Conservation (phyloP, 1,139 yeast species). For the Yamadazyma sp. region DNA sequence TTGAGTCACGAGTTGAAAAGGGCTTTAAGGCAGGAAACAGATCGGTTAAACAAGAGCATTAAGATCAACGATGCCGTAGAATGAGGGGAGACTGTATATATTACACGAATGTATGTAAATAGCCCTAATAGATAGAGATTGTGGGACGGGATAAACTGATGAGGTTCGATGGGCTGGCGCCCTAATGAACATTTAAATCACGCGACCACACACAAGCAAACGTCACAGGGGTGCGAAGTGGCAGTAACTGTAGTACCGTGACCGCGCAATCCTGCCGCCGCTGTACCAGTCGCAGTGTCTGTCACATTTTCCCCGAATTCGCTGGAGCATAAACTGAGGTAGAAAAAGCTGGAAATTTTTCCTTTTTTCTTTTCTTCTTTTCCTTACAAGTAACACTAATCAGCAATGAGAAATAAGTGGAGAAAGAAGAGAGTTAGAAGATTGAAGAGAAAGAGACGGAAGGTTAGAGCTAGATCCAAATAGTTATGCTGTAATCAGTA, state of each 20-base stretch:
- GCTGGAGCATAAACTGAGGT: neutral
- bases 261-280: neutral
- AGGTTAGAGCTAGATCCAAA: conserved; percentile 99
- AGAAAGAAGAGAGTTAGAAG: conserved; percentile 99
- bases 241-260: neutral
- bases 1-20: conserved; percentile 40
- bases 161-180: too few relatives aligned
- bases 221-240: too few relatives aligned
- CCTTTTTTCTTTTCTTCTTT: conserved; percentile 13
- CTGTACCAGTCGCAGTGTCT: neutral
- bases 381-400: conserved; percentile 11
- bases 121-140: neutral
- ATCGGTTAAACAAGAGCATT: conserved; percentile 22
- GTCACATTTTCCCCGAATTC: conserved; percentile 2
- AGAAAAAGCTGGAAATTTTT: conserved; percentile 9
- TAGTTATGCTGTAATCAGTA: conserved; percentile 55
- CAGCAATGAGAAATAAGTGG: conserved; percentile 88
- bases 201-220: too few relatives aligned
- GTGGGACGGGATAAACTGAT: too few relatives aligned
- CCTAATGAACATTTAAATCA: too few relatives aligned
- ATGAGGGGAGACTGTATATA: too few relatives aligned
- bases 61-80: conserved; percentile 21
- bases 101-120: conserved; percentile 1
- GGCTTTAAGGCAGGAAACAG: conserved; percentile 50
- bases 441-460: conserved; percentile 99